Conservation (phyloP, 768 basidiomycete genomes). For the Psilocybe subaeruginosa region DNA sequence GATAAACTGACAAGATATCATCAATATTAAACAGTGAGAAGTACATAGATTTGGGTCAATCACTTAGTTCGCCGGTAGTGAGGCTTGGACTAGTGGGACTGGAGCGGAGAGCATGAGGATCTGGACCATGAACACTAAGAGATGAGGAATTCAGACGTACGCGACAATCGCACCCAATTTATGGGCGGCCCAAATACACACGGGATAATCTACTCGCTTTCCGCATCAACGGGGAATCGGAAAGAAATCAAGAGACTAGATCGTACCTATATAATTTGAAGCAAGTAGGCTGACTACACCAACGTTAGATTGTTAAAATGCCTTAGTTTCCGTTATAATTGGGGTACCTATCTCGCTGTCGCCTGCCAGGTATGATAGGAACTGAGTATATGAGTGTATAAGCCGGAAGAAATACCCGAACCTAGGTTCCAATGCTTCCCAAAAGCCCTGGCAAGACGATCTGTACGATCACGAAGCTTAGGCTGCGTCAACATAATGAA, state of each 20-base stretch:
- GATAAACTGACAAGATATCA: not conserved
- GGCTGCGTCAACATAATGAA: not conserved
- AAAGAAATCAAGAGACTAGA: not conserved
- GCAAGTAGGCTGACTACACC: not conserved
- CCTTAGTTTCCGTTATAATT: no score
- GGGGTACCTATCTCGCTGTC: not conserved
- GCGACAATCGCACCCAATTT: not conserved
- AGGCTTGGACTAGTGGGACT: not conserved
- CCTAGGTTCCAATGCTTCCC: not conserved
- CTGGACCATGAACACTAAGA: no score
- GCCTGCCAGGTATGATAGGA: not conserved
- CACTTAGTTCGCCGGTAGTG: not conserved
- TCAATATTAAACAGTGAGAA: not conserved
- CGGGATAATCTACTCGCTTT: not conserved
- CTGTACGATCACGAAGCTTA: not conserved
- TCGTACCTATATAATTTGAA: not conserved
- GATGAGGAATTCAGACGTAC: not conserved
- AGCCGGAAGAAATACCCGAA: not conserved
- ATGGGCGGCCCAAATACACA: conserved; percentile 1
- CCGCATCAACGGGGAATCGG: not conserved
- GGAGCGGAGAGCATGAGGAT: not conserved
- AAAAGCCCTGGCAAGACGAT: not conserved
- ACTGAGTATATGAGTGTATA: no score
- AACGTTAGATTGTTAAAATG: not conserved
- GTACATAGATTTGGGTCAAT: not conserved